A percentile compares a stretch with the other conserved stretches of the same genome.
Conservation (phyloP, 257 asterid species). For the Leonotis leonurus region DNA sequence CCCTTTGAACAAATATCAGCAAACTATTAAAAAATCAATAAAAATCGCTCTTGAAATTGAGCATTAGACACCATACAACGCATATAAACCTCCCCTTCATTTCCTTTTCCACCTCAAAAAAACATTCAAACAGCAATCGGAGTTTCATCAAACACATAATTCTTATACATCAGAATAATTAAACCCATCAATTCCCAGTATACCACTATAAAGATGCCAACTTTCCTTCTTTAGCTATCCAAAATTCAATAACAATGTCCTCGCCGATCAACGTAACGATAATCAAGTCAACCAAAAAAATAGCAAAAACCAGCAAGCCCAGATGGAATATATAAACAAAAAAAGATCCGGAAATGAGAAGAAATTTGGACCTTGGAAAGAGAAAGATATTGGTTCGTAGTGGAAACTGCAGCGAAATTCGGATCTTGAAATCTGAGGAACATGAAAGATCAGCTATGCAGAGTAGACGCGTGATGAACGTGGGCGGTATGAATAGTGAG, state of each 20-base stretch:
- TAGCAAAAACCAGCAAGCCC: neutral
- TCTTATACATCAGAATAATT: constrained; percentile 2
- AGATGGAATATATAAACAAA: neutral
- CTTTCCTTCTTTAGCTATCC: neutral
- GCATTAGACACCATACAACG: neutral
- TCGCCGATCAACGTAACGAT: neutral
- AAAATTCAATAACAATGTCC: constrained; percentile 3
- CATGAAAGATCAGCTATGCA: neutral
- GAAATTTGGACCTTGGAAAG: constrained; percentile 6
- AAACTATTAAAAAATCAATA: neutral
- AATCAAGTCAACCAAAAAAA: neutral
- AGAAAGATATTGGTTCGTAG: neutral
- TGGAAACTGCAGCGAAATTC: constrained; percentile 16
- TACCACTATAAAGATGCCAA: neutral
- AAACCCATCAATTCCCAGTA: constrained; percentile 8
- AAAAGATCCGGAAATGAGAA: neutral
- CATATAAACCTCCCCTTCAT: neutral
- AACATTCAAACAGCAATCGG: neutral
- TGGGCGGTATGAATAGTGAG: neutral
- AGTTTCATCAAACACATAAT: constrained; percentile 16
- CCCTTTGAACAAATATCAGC: neutral
- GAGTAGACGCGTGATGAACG: constrained; percentile 8
- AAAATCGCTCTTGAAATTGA: neutral
- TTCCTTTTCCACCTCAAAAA: neutral
- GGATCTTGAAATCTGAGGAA: constrained; percentile 16